Conservation (phyloP, 306 rosid genomes). For the Comarum palustre region DNA sequence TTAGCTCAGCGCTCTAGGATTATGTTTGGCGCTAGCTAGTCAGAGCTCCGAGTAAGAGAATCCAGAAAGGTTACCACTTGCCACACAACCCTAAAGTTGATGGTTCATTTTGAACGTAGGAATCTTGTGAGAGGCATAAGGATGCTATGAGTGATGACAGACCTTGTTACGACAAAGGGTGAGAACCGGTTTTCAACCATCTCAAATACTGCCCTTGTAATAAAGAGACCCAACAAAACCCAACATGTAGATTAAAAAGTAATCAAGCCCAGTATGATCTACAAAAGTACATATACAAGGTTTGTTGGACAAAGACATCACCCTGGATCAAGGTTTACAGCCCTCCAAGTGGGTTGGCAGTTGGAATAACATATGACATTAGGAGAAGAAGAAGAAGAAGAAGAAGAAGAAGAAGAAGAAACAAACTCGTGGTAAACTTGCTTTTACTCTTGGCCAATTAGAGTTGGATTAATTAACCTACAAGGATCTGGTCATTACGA, state of each 20-base stretch:
- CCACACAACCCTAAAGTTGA: background rate
- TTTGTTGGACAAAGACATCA: background rate
- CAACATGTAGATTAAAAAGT: background rate
- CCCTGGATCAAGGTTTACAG: background rate
- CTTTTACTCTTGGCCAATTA: background rate
- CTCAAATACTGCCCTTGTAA: background rate
- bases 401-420: background rate
- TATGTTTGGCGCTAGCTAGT: constrained; percentile 18
- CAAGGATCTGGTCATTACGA: background rate
- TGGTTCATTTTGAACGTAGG: background rate
- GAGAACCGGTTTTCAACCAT: background rate
- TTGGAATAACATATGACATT: background rate
- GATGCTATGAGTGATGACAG: background rate
- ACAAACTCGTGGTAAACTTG: background rate
- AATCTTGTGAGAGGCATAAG: background rate
- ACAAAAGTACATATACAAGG: background rate
- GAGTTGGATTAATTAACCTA: background rate
- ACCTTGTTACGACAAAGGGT: background rate
- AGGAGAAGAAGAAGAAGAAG: background rate
- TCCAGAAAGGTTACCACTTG: constrained; percentile 7
- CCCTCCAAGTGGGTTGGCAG: background rate
- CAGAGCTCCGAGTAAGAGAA: constrained; percentile 25
- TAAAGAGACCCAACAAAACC: background rate
- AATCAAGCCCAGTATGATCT: background rate
- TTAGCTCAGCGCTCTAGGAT: background rate